Conservation (phyloP, 108 stramenopile species). For the Epithemia pelagica region DNA sequence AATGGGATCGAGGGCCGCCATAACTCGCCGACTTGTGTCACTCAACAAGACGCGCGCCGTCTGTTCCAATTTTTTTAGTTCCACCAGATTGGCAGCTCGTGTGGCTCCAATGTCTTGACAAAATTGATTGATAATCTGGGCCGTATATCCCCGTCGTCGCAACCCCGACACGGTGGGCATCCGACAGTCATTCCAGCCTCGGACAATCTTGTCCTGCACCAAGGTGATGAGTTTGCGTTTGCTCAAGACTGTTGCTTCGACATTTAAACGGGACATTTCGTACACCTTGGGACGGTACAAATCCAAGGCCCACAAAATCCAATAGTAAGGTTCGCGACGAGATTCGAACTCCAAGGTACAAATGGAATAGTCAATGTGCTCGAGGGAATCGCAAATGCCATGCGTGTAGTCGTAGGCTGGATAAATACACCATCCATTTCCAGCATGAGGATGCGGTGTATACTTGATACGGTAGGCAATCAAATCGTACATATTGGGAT, state of each 20-base stretch:
- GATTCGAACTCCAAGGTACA: constrained; percentile 99
- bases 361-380: constrained; percentile 97
- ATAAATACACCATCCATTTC: constrained; percentile 97
- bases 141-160: constrained; percentile 92
- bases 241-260: constrained; percentile 91
- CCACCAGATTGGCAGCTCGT: constrained; percentile 86
- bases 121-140: constrained; percentile 89
- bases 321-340: constrained; percentile 95
- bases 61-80: constrained; percentile 75
- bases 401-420: constrained; percentile 98
- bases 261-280: constrained; percentile 89
- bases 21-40: constrained; percentile 71
- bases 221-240: constrained; percentile 95
- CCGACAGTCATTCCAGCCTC: constrained; percentile 98
- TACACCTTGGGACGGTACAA: constrained; percentile 94
- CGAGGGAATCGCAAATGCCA: constrained; percentile 94
- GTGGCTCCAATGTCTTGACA: constrained; percentile 96
- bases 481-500: constrained; percentile 97
- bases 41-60: constrained; percentile 54
- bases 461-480: constrained; percentile 95
- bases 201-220: constrained; percentile 62
- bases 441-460: constrained; percentile 92
- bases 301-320: constrained; percentile 95
- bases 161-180: constrained; percentile 97
- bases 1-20: constrained; percentile 90